Evolutionary conservation across 2,329 filamentous ascomycete species (phyloP).

Genomic region (Xylaria sp.): DNA sequence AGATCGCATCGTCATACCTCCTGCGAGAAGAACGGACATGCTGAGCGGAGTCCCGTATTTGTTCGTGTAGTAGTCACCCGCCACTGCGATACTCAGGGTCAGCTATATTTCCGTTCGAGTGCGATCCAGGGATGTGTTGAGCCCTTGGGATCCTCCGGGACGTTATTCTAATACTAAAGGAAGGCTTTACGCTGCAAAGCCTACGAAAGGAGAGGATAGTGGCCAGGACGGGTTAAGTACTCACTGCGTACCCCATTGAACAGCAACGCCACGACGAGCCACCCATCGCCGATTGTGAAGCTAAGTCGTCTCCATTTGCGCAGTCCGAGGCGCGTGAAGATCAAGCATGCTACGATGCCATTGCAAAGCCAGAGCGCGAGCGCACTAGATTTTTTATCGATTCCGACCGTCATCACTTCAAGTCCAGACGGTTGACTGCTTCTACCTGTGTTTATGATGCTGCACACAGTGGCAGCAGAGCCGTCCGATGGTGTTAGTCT

Average conservation of each 20-base stretch:
- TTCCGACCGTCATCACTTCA: neutral
- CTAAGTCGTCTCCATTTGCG: slow-evolving; percentile 20
- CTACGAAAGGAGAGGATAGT: neutral
- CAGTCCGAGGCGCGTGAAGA: slow-evolving; percentile 27
- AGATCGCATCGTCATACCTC: slow-evolving; percentile 11
- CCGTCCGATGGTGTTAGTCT: neutral
- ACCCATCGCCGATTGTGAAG: slow-evolving; percentile 32
- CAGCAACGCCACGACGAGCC: slow-evolving; percentile 26
- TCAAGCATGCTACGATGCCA: slow-evolving; percentile 11
- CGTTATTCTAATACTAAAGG: neutral
- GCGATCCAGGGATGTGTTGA: no score
- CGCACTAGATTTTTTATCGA: neutral
- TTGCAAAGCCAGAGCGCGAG: slow-evolving; percentile 34
- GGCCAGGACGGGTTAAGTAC: neutral
- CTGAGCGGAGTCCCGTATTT: slow-evolving; percentile 28
- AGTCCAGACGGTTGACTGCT: neutral
- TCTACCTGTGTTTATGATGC: neutral
- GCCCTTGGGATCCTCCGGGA: no score
- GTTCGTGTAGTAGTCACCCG: slow-evolving; percentile 25
- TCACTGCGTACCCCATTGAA: slow-evolving; percentile 25
- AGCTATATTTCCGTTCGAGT: neutral
- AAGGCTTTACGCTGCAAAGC: neutral
- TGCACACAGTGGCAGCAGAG: neutral
- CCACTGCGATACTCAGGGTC: slow-evolving; percentile 1
- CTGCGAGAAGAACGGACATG: slow-evolving; percentile 3